phyloP scores from a whole-genome alignment of 192 early-diverging fungal genomes.

The Entophlyctis helioformis region DNA sequence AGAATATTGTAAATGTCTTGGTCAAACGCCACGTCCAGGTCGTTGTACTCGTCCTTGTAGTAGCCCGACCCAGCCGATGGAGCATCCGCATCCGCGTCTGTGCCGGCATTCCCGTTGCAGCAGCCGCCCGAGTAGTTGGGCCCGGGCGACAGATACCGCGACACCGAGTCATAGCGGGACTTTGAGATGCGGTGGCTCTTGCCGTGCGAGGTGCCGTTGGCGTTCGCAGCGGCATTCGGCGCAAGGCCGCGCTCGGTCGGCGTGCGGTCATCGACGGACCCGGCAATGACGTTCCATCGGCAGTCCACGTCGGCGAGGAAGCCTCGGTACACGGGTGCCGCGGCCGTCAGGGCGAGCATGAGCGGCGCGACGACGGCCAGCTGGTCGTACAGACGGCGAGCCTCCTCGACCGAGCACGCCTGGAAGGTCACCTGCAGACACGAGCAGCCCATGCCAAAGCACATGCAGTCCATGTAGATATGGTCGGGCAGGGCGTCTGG shows the following conservation, averaged over 20 bases:
- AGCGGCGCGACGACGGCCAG: slow-evolving; percentile 83
- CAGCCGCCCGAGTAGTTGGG: slow-evolving; percentile 42
- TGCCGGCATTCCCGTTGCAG: neutral
- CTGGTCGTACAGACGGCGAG: slow-evolving; percentile 88
- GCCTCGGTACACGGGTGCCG: slow-evolving; percentile 86
- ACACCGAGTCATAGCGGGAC: slow-evolving; percentile 92
- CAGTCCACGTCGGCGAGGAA: slow-evolving; percentile 93
- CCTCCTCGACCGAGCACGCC: slow-evolving; percentile 86
- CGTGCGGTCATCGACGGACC: slow-evolving; percentile 86
- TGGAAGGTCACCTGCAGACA: slow-evolving; percentile 98
- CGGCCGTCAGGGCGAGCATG: slow-evolving; percentile 80
- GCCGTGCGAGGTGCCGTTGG: too few species aligned
- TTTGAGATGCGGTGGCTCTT: slow-evolving; percentile 84
- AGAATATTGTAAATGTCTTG: slow-evolving; percentile 63
- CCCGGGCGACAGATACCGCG: slow-evolving; percentile 65
- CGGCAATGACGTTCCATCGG: slow-evolving; percentile 94
- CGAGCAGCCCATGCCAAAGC: slow-evolving; percentile 98
- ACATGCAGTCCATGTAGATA: slow-evolving; percentile 98
- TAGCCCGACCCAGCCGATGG: slow-evolving; percentile 2
- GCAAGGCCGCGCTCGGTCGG: slow-evolving; percentile 74
- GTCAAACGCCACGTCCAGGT: slow-evolving; percentile 75
- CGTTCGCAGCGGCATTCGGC: too few species aligned
- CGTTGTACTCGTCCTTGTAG: slow-evolving; percentile 86
- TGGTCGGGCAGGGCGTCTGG: slow-evolving; percentile 72
- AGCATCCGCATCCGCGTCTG: too few species aligned